Conservation (phyloP, 2,329 filamentous ascomycete genomes). For the Bipolaris zeicola region DNA sequence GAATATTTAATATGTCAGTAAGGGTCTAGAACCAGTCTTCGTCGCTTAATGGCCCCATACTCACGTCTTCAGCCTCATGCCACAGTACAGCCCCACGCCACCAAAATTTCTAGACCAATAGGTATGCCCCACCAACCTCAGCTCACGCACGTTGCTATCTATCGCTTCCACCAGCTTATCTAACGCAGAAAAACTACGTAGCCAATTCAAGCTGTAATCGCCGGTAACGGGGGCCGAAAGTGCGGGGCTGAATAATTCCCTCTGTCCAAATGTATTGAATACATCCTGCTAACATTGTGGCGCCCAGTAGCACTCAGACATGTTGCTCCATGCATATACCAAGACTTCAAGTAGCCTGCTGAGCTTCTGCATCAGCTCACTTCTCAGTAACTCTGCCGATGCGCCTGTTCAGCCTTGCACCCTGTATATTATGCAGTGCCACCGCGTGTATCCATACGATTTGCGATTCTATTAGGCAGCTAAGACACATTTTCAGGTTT, state of each 20-base stretch:
- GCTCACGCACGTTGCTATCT: not conserved
- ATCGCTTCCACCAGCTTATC: not conserved
- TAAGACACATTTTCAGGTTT: not conserved
- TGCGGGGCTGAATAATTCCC: not conserved
- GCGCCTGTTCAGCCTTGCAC: not conserved
- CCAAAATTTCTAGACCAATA: not conserved
- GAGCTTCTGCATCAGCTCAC: not conserved
- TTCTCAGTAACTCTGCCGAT: not conserved
- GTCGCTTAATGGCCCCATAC: too few species aligned
- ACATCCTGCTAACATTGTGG: not conserved
- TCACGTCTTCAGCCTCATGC: not conserved
- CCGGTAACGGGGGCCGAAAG: conserved; percentile 10
- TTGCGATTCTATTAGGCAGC: not conserved
- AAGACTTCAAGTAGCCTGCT: conserved; percentile 1
- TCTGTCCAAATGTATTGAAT: conserved; percentile 4
- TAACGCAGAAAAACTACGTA: not conserved
- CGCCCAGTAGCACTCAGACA: not conserved
- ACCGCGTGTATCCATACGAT: not conserved
- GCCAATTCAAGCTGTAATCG: conserved; percentile 6
- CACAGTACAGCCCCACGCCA: not conserved
- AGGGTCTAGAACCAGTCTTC: not conserved
- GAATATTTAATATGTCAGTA: not conserved
- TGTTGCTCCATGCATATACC: not conserved
- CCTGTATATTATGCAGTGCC: not conserved
- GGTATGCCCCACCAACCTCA: not conserved